Evolutionary conservation across 176 grass and related monocot genomes (phyloP), one percentile per base, ranked within the genome.

Genomic region (Typha latifolia): DNA sequence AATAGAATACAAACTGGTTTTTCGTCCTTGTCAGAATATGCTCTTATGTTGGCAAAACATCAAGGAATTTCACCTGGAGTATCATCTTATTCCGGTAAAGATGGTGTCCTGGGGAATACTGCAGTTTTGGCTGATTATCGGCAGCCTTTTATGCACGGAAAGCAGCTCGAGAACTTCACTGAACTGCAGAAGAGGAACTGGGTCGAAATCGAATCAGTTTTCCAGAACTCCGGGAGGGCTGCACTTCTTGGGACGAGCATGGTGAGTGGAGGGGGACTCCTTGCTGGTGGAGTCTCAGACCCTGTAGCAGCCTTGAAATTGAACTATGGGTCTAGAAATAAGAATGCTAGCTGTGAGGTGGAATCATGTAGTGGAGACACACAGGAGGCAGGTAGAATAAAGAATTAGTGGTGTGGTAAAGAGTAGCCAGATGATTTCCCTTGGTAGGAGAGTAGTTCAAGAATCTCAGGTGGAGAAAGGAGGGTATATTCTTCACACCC

Each of bases 311-410:
- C 79, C 14, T 65, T 87, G 48, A 87, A 84, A 66, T 73, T 71
- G 20, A 84, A 77, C 50, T 84, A 84, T 52, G 75, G 74, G 26
- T 48, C 89, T 0, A 64, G 72, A 55, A 68, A 78, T 0, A 76
- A 84, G 48, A 66, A 87, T 32, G 32, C 73, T 51, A 32, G 72
- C 72, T 76, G 51, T 12, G 84, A 91, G 21, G 48, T 67, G 49
- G 84, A 91, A 49, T 66, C 84, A n/a, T 91, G 84, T 84, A 87
- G 77, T 29, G 51, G 67, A 47, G 84, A 91, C 68, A 74, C 82
- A 78, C 84, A 84, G 27, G 27, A 76, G 80, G 79, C 72, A 84
- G 89, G 79, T 87, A 84, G 78, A 67, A 34, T 47, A 32, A 14
- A 66, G 69, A 71, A 59, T 43, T 43, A 43, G 37, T 10, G 7